These are phyloP conservation scores for Phytopythium cucurbitacearum DNA, from an alignment of 352 stramenopile species.

Conservation along the genomic window DNA sequence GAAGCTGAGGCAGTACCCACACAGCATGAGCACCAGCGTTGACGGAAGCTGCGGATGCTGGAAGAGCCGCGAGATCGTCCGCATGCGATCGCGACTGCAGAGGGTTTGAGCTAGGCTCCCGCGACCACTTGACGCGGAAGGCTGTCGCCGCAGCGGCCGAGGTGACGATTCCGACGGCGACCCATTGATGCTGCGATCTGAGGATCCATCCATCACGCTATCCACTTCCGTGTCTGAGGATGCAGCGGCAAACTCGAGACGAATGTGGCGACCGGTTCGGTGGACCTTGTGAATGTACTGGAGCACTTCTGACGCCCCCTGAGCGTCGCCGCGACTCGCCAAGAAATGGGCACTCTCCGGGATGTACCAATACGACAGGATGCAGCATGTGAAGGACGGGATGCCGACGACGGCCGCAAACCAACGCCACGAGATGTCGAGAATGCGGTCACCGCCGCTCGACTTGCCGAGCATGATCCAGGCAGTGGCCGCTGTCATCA, in stretches of 20 bases:
- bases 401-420: conserved; percentile 76
- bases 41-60: conserved; percentile 26
- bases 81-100: conserved; percentile 65
- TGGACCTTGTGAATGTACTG: conserved; percentile 61
- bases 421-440: conserved; percentile 77
- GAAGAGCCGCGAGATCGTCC: conserved; percentile 45
- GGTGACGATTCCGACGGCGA: not conserved
- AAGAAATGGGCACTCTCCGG: conserved; percentile 84
- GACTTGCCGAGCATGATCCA: conserved; percentile 86
- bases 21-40: conserved; percentile 67
- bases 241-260: conserved; percentile 66
- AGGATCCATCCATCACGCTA: not conserved
- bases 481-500: conserved; percentile 72
- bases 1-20: conserved; percentile 77
- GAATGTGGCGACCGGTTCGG: conserved; percentile 35
- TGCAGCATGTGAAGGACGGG: conserved; percentile 64
- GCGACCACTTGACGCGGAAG: no score
- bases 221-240: conserved; percentile 4
- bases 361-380: conserved; percentile 61
- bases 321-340: conserved; percentile 52
- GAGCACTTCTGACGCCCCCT: conserved; percentile 47
- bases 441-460: conserved; percentile 45
- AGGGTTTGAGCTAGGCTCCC: conserved; percentile 11
- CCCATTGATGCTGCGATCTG: no score
- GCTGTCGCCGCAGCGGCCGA: not conserved